Evolutionary conservation across 371 early-diverging fungal species (phyloP).

Genomic region (Apophysomyces sp.): DNA sequence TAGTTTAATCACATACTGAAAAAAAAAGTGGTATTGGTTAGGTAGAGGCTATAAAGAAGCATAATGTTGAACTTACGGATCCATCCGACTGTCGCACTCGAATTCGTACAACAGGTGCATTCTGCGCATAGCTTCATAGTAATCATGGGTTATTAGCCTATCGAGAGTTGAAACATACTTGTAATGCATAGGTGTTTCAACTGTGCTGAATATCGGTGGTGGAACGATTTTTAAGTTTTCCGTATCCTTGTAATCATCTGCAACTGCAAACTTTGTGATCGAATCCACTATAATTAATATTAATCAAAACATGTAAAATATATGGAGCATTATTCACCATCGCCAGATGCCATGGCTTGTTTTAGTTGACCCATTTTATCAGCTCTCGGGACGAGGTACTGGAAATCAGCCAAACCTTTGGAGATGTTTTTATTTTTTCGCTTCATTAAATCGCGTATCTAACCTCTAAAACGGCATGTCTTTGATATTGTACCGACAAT

Average conservation of each 20-base stretch:
- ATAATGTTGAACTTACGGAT: conserved; percentile 26
- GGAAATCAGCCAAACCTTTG: conserved; percentile 61
- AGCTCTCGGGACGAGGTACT: conserved; percentile 41
- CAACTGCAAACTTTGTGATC: conserved; percentile 34
- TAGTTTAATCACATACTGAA: conserved; percentile 30
- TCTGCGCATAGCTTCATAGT: conserved; percentile 47
- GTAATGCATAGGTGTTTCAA: conserved; percentile 46
- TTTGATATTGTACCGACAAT: conserved; percentile 47
- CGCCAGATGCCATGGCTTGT: conserved; percentile 30
- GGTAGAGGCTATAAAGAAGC: background rate
- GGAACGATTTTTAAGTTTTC: conserved; percentile 40
- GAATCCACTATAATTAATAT: conserved; percentile 17
- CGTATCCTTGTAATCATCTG: conserved; percentile 27
- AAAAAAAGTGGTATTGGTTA: background rate
- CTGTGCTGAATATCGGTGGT: conserved; percentile 54
- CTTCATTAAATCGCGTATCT: background rate
- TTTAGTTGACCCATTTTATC: conserved; percentile 42
- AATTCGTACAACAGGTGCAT: conserved; percentile 43
- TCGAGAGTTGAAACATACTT: conserved; percentile 26
- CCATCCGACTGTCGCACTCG: conserved; percentile 47
- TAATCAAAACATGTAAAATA: background rate
- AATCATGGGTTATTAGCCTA: background rate
- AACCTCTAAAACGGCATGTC: conserved; percentile 56
- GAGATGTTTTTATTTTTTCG: background rate
- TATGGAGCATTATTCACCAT: conserved; percentile 32